Base-by-base conservation (phyloP, 2,329 filamentous ascomycete genomes). In the Nectriaceae sp. region DNA sequence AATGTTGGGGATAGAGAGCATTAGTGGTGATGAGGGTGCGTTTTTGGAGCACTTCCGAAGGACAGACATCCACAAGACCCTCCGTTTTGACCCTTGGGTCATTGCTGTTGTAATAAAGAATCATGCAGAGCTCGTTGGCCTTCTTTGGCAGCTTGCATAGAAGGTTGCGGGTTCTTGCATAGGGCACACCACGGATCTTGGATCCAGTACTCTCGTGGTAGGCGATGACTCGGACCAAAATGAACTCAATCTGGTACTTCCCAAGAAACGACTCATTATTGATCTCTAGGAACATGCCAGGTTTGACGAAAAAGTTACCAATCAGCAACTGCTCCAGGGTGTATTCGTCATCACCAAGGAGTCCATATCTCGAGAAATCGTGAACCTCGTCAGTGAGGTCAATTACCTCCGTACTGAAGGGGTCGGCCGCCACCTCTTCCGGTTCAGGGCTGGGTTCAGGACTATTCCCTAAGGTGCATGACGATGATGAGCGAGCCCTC, bases 1-100 rank as follows among this genome's bases (percentile, higher is more conserved):
- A 61, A 40, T 70, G 68, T 0, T 62, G 47, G 0, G 78, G 77
- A 37, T 75, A 83, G 0, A 64, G 56, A 0, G 72, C 63, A 49
- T 89, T 90, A 0, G 85, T 89, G 2, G 77, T 65, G 1, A 73
- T 60, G 0, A 88, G 64, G 0, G 61, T 61, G 1, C 80, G 67
- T 5, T 73, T 65, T 2, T 64, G 52, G 2, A 70, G 56, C 0
- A 85, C 68, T 0, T 69, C 50, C 0, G 54, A 42, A 0, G 76
- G 46, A 0, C 64, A 37, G 0, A 85, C 60, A 2, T 82, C 75
- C 0, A 77, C 55, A 0, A 73, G 48, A 0, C 70, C 63, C 0
- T 54, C 26, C 5, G 11, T 39, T 8, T 19, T 36, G 33, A 5
- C n/a, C 3, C 67, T 52, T 0, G 53, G 49, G 0, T 66, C 46